These are phyloP conservation scores for Aspergillus avenaceus DNA, from an alignment of 495 filamentous ascomycete genomes.

Conservation along the genomic window DNA sequence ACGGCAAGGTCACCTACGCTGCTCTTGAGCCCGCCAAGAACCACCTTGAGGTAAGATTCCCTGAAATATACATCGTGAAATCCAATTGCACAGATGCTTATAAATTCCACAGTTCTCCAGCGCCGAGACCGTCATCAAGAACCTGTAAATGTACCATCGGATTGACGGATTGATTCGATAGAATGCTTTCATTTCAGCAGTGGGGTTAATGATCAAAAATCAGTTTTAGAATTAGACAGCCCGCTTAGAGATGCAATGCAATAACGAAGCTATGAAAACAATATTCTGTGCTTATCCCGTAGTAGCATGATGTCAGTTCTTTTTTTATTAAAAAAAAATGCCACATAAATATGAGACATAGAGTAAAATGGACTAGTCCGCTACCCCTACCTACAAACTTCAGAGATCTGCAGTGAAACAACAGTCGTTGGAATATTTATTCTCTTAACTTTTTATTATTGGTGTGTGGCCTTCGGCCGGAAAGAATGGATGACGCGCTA, in stretches of 20 bases:
- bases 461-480: constrained; percentile 18
- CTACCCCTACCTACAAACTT: constrained; percentile 15
- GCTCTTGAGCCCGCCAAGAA: constrained; percentile 71
- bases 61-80: not conserved
- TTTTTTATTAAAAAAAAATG: no score
- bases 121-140: constrained; percentile 65
- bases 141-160: constrained; percentile 47
- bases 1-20: constrained; percentile 86
- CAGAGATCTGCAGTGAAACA: no score
- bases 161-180: constrained; percentile 12
- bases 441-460: constrained; percentile 12
- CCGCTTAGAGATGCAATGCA: constrained; percentile 18
- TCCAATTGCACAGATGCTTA: constrained; percentile 11
- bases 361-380: constrained; percentile 14
- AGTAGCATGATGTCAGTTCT: constrained; percentile 10
- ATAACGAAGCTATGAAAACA: constrained; percentile 24
- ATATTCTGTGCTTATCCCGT: not conserved
- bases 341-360: no score
- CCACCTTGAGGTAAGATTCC: constrained; percentile 50
- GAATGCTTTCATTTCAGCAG: constrained; percentile 11
- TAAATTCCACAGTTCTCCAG: constrained; percentile 53
- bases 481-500: constrained; percentile 23
- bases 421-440: constrained; percentile 4
- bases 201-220: constrained; percentile 15
- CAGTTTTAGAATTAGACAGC: constrained; percentile 18